Evolutionary conservation across 352 stramenopile species (phyloP).

Genomic region (Phytophthora hibernalis): DNA sequence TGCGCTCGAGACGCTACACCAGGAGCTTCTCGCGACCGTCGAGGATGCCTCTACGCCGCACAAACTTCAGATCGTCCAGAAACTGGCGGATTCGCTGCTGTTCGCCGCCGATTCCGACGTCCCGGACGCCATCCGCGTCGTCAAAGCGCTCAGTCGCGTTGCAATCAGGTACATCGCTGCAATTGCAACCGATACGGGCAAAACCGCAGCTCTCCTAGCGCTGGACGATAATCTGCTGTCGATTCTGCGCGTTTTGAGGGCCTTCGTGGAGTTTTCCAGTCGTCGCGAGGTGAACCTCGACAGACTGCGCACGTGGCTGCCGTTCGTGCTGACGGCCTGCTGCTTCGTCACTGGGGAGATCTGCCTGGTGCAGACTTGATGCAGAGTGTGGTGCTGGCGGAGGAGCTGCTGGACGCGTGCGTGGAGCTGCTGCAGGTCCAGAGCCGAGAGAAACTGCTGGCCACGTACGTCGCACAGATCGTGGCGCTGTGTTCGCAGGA

Average conservation of each 20-base stretch:
- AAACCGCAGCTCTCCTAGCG: slow-evolving; percentile 18
- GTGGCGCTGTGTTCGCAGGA: slow-evolving; percentile 59
- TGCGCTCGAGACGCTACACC: slow-evolving; percentile 19
- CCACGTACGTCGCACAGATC: slow-evolving; percentile 46
- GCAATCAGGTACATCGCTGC: slow-evolving; percentile 28
- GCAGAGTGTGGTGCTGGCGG: slow-evolving; percentile 26
- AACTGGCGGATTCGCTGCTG: slow-evolving; percentile 24
- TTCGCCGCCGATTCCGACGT: not conserved
- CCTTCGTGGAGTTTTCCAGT: slow-evolving; percentile 22
- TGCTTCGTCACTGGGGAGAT: slow-evolving; percentile 41
- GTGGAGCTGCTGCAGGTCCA: slow-evolving; percentile 12
- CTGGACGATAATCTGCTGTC: slow-evolving; percentile 42
- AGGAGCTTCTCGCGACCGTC: slow-evolving; percentile 1
- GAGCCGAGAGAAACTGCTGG: slow-evolving; percentile 26
- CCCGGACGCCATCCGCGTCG: slow-evolving; percentile 9
- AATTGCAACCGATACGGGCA: slow-evolving; percentile 5
- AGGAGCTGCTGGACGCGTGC: slow-evolving; percentile 35
- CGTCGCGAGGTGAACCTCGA: not conserved
- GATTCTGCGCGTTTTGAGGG: slow-evolving; percentile 35
- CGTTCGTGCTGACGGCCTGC: slow-evolving; percentile 45
- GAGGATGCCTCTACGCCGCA: not conserved
- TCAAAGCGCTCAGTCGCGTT: slow-evolving; percentile 45
- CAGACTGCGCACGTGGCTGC: slow-evolving; percentile 49
- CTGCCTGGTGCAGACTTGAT: slow-evolving; percentile 38
- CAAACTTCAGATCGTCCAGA: slow-evolving; percentile 12